phyloP scores from a whole-genome alignment of 176 grass and related monocot genomes.

The Rhynchospora tenuis region DNA sequence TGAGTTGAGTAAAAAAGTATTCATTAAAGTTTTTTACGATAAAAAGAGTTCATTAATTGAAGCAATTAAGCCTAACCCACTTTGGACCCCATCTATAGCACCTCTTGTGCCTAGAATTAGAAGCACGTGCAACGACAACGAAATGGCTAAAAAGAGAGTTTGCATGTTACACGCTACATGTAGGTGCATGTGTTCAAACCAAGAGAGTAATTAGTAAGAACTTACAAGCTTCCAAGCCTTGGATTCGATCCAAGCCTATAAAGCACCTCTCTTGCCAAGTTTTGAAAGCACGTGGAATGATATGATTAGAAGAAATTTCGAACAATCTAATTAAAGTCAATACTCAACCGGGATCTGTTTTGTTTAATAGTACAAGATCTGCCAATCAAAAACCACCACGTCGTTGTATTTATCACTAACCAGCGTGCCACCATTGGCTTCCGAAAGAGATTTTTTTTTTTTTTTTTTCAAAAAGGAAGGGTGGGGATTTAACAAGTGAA shows the following conservation, averaged over 20 bases:
- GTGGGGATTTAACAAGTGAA: too few relatives aligned
- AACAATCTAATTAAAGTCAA: constrained; percentile 7
- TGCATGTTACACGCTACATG: background rate
- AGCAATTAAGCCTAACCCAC: background rate
- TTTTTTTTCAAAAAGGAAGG: too few relatives aligned
- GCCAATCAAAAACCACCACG: background rate
- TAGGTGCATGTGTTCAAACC: background rate
- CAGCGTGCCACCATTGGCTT: background rate
- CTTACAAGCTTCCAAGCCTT: too few relatives aligned
- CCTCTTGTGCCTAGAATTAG: background rate
- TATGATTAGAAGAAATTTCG: background rate
- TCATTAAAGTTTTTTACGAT: too few relatives aligned
- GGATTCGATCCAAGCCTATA: background rate
- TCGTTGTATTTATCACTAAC: background rate
- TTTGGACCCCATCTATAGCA: background rate
- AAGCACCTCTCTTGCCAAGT: background rate
- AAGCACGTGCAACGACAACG: constrained; percentile 5
- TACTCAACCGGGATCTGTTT: background rate
- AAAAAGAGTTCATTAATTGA: too few relatives aligned
- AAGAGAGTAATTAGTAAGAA: background rate
- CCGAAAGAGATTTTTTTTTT: too few relatives aligned
- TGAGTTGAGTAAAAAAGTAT: too few relatives aligned
- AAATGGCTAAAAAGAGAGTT: background rate
- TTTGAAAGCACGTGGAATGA: constrained; percentile 4
- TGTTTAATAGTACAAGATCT: background rate